Conservation (phyloP, 108 stramenopile genomes). For the Nannochloropsis salina region DNA sequence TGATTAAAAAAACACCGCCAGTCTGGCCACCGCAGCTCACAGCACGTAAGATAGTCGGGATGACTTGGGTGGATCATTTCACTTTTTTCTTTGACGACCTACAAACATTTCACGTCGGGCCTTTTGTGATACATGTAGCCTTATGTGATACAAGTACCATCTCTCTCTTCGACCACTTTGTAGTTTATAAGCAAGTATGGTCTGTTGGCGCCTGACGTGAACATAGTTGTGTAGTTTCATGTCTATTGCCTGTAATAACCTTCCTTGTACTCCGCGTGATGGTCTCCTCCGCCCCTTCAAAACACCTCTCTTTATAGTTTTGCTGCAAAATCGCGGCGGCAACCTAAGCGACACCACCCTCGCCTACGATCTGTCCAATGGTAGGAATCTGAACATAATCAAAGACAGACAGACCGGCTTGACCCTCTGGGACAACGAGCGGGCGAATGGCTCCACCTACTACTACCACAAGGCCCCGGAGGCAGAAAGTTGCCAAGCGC, state of each 20-base stretch:
- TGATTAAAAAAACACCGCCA: background rate
- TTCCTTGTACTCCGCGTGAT: background rate
- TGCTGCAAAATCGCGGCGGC: conserved; percentile 5
- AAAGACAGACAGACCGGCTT: conserved; percentile 33
- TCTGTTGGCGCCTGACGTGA: no score
- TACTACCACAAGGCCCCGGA: conserved; percentile 25
- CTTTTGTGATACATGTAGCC: no score
- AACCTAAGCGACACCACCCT: conserved; percentile 20
- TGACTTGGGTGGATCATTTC: background rate
- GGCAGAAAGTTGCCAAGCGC: conserved; percentile 19
- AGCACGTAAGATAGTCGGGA: background rate
- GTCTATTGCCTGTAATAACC: no score
- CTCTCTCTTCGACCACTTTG: no score
- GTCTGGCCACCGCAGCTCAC: background rate
- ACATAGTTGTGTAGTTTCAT: no score
- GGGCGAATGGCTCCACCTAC: conserved; percentile 43
- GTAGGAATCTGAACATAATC: conserved; percentile 45
- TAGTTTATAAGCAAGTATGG: no score
- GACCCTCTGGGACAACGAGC: conserved; percentile 43
- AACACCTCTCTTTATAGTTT: background rate
- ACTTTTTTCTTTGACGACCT: background rate
- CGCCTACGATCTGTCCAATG: conserved; percentile 34
- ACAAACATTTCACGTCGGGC: no score
- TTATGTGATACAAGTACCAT: no score
- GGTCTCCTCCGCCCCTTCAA: background rate